These are phyloP conservation scores for Marsdenia floribunda DNA, from an alignment of 257 asterid genomes.

Conservation along the genomic window DNA sequence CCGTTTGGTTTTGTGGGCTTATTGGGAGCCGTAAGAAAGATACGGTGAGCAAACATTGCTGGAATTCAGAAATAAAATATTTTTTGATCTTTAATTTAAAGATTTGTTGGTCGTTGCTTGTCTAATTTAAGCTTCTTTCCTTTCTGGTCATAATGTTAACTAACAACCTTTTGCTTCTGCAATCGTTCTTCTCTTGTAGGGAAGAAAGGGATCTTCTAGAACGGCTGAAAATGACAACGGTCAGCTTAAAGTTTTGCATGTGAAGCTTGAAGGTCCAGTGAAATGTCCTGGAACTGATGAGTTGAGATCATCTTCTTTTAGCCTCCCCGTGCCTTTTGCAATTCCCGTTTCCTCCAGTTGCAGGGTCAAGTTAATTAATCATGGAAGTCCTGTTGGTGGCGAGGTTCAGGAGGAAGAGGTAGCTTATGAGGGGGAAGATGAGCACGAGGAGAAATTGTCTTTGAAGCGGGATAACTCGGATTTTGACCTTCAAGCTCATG, in stretches of 20 bases:
- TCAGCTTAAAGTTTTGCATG: slow-evolving; percentile 24
- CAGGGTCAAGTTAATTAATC: slow-evolving; percentile 47
- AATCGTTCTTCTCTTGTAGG: slow-evolving; percentile 29
- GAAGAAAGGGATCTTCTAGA: slow-evolving; percentile 16
- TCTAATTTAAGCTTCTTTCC: not conserved
- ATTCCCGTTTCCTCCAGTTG: slow-evolving; percentile 31
- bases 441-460: slow-evolving; percentile 39
- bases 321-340: slow-evolving; percentile 41
- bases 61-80: not conserved
- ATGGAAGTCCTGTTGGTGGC: slow-evolving; percentile 43
- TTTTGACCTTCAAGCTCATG: slow-evolving; percentile 34
- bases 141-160: not conserved
- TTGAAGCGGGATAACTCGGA: slow-evolving; percentile 41
- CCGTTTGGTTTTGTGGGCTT: slow-evolving; percentile 42
- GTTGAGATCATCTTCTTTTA: slow-evolving; percentile 36
- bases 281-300: slow-evolving; percentile 34
- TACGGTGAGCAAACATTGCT: slow-evolving; percentile 29
- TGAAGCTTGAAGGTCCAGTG: slow-evolving; percentile 30
- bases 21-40: slow-evolving; percentile 38
- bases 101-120: not conserved
- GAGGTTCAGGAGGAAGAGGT: slow-evolving; percentile 44
- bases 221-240: slow-evolving; percentile 18
- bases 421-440: slow-evolving; percentile 58
- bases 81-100: not conserved
- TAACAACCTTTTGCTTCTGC: not conserved